Percentiles rank a stretch among this genome's conserved stretches.
Conservation (phyloP, 2,329 filamentous ascomycete genomes). For the Ceratocystis papillata region DNA sequence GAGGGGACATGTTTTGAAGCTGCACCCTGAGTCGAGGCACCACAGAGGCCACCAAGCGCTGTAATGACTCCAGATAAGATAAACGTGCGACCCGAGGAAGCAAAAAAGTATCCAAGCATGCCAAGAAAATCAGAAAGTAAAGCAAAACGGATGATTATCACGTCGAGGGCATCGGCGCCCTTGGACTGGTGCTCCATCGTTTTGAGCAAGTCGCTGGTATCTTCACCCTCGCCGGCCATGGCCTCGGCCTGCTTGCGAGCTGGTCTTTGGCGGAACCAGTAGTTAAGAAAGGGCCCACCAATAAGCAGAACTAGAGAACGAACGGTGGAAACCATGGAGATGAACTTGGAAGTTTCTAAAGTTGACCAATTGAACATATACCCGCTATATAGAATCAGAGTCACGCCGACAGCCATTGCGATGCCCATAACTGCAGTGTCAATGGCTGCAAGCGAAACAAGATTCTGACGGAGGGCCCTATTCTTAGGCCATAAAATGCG, state of each 20-base stretch:
- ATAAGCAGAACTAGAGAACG: conserved; percentile 67
- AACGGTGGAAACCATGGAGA: conserved; percentile 65
- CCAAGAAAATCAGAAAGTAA: conserved; percentile 68
- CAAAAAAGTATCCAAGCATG: conserved; percentile 61
- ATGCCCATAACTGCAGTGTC: conserved; percentile 76
- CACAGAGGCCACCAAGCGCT: conserved; percentile 70
- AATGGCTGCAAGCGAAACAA: conserved; percentile 67
- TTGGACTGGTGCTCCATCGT: conserved; percentile 34
- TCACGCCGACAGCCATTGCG: conserved; percentile 65
- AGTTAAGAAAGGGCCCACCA: conserved; percentile 65
- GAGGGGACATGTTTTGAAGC: conserved; percentile 85
- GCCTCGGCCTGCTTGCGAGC: conserved; percentile 32
- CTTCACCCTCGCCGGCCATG: conserved; percentile 23
- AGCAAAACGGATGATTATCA: conserved; percentile 63
- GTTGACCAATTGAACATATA: conserved; percentile 74
- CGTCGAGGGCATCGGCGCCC: conserved; percentile 68
- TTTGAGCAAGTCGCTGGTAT: conserved; percentile 16
- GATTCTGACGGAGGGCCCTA: conserved; percentile 58
- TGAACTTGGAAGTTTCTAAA: conserved; percentile 66
- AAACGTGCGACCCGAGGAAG: conserved; percentile 53
- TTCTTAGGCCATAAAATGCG: conserved; percentile 41
- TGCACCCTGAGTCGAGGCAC: conserved; percentile 70
- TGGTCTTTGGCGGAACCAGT: conserved; percentile 54
- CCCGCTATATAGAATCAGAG: conserved; percentile 74
- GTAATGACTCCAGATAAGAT: conserved; percentile 61